Base-by-base conservation (phyloP, 2,329 filamentous ascomycete species). In the Colletotrichum costaricense region DNA sequence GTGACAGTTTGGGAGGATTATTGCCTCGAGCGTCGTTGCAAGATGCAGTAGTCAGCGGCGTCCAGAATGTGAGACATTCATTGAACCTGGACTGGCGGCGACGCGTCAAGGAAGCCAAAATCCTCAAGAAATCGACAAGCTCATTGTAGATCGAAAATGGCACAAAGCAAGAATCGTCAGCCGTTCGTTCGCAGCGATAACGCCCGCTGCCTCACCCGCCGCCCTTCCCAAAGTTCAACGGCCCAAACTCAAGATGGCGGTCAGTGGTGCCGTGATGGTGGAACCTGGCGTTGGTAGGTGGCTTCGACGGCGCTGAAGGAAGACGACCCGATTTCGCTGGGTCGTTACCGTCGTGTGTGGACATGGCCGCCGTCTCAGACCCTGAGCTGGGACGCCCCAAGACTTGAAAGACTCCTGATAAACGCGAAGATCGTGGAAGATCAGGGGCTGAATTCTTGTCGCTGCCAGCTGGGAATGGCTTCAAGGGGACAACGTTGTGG, bases 281-380 rank as follows among this genome's bases (percentile, higher is more conserved):
- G 65, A 46, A 69, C 65, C 52, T 38, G 54, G 54, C 58, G 69
- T 42, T 59, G 19, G 16, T 69, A n/a, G 2, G 26, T n/a, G n/a
- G 28, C 46, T 35, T 49, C 26, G 62, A 2, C 54, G 54, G 26
- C 26, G 63, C 69, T 49, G 63, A 38, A 56, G 46, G 46, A 49
- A 22, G 63, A 26, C 12, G 63, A 35, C 16, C 52, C 42, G 42
- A n/a, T 42, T 35, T 9, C 4, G 26, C 7, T 49, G 42, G 26
- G 58, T 58, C 30, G 38, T 52, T 6, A 63, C 35, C 52, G 65
- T 58, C 52, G 58, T 52, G 8, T 72, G 19, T 52, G 65, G 69
- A 56, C 59, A 16, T 64, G 70, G 35, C 59, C 70, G 55, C 57
- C 66, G 70, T 69, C 66, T 70, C 70, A 73, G 55, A 72, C 69